Evolutionary conservation across 352 stramenopile species (phyloP), one percentile per base, ranked within the genome.

Genomic region (Globisporangium polare): DNA sequence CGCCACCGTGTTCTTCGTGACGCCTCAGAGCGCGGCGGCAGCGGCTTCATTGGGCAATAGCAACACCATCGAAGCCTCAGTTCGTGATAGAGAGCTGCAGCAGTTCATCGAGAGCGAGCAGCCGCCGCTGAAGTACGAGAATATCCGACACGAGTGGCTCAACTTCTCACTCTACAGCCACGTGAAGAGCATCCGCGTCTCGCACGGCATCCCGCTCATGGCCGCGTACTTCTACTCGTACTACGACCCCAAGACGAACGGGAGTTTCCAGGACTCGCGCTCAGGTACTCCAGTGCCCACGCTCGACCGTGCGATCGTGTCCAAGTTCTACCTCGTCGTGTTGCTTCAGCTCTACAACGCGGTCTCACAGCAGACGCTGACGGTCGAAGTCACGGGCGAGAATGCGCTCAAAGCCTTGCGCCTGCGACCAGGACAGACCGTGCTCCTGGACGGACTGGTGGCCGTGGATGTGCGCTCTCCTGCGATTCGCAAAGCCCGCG

Each of bases 161-260:
- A 74, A 80, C 18, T 87, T 88, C 53, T 74, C 80, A 5, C 24
- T 90, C 3, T 86, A 86, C 52, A 75, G 73, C 24, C 71, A 86
- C 33, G 77, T 87, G 13, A 62, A 57, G 27, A 74, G 65, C 29
- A 78, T 88, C 43, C 74, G 65, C 8, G 78, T 90, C 9, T 86
- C 80, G 0, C 78, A 88, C 33, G 80, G 80, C 0, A 77, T 85
- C 13, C 78, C 80, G 9, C 64, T 90, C 20, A 67, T 90, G n/a
- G 80, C 77, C n/a, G 77, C 80, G 8, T 88, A 75, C 58, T 88
- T 88, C 51, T 74, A 84, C 58, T 66, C 80, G 15, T 88, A 90
- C 53, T 90, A 90, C 63, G 75, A 88, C 35, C 62, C 73, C 0
- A 87, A 86, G 50, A 87, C 75, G 12, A 77, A 83, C 55, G 59